phyloP scores from a whole-genome alignment of 2,329 filamentous ascomycete species.

The Fusarium sp. region DNA sequence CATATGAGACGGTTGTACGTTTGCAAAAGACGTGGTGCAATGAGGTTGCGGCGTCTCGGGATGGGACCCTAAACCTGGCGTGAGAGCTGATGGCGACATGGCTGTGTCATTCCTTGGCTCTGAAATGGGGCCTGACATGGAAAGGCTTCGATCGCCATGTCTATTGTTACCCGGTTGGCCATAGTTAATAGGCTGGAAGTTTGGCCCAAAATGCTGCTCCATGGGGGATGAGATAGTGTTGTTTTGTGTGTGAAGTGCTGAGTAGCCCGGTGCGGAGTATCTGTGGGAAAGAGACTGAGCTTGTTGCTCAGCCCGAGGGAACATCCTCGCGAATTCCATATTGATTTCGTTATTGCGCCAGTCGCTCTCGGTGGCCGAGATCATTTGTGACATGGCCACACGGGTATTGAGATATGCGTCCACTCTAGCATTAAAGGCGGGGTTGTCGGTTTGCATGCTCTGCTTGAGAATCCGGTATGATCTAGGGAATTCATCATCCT shows the following conservation, averaged over 20 bases:
- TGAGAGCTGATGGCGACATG: conserved; percentile 42
- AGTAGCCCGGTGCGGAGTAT: conserved; percentile 32
- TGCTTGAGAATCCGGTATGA: conserved; percentile 71
- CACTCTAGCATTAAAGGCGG: conserved; percentile 69
- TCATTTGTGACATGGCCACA: conserved; percentile 54
- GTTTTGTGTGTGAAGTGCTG: conserved; percentile 14
- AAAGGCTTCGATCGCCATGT: conserved; percentile 26
- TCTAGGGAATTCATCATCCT: conserved; percentile 81
- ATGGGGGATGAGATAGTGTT: conserved; percentile 23
- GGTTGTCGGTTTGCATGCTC: conserved; percentile 67
- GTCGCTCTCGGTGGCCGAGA: conserved; percentile 48
- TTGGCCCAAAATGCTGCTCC: conserved; percentile 29
- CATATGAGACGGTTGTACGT: conserved; percentile 29
- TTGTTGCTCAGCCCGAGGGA: conserved; percentile 50
- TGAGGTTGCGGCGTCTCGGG: conserved; percentile 33
- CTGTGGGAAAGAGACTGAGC: conserved; percentile 39
- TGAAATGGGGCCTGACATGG: conserved; percentile 28
- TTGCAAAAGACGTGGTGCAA: conserved; percentile 29
- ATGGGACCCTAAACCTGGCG: conserved; percentile 41
- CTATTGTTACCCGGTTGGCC: conserved; percentile 4
- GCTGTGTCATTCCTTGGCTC: conserved; percentile 19
- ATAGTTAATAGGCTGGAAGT: conserved; percentile 41
- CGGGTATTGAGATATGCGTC: conserved; percentile 58
- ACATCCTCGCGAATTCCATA: conserved; percentile 56
- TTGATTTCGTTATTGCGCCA: conserved; percentile 59